Base-by-base conservation (phyloP, 75 land plant species). In the Ceratopteris richardii region DNA sequence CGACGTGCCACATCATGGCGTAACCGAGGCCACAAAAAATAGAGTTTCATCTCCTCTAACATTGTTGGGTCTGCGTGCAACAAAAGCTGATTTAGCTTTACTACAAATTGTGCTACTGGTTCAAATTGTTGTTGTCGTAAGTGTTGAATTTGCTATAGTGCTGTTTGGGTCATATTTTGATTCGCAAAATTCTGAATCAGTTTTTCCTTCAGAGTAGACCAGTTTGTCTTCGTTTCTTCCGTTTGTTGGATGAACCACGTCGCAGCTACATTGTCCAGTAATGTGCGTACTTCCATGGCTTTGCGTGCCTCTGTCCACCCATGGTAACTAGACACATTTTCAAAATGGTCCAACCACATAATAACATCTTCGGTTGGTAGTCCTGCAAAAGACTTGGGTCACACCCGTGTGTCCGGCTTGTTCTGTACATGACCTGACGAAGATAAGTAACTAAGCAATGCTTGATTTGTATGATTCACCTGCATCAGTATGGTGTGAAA, bases 41-140 rank as follows among this genome's bases (percentile, higher is more conserved):
- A 46, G 22, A 46, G 50, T 46, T 46, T 46, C 50, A 46, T 46
- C 50, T 4, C 50, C 17, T 46, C 14, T 46, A 17, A 46, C 50
- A 46, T 46, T n/a, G 50, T 17, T 2, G 14, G 50, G 17, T 46
- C 50, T 17, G 50, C 22, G 14, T 17, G 50, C 5, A 18, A 17
- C 2, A 46, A 17, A 5, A 46, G 22, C 17, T 46, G 50, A 46
- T 46, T 46, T 5, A 46, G 3, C 22, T 14, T 4, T 5, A 46
- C 50, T 2, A 17, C 50, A 21, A 46, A 14, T 21, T 46, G 50
- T n/a, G 50, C 50, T 17, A 46, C 50, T 21, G 14, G 50, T 14
- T 46, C 50, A 21, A 2, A 3, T 17, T n/a, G 50, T 5, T 46
- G 3, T 21, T 46, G 50, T 21, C 17, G 5, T 2, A 46, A 14